Evolutionary conservation across 2,329 filamentous ascomycete genomes (phyloP).

Genomic region (Aspergillus viridinutans): DNA sequence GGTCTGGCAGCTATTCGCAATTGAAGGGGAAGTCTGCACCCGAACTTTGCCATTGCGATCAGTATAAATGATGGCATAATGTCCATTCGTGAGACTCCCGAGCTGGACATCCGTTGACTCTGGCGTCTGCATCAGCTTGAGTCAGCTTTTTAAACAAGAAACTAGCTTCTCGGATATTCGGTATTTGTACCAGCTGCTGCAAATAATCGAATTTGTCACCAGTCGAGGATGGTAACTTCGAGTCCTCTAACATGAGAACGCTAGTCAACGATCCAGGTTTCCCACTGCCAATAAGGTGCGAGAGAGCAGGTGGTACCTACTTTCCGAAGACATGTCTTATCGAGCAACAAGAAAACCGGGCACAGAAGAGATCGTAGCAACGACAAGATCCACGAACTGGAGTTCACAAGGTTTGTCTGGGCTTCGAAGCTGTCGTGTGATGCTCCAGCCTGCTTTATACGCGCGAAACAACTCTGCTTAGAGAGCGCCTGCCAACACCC

Average conservation of each 20-base stretch:
- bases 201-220: neutral
- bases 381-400: slow-evolving; percentile 11
- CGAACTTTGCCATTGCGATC: slow-evolving; percentile 28
- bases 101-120: slow-evolving; percentile 21
- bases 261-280: neutral
- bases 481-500: neutral
- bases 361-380: slow-evolving; percentile 3
- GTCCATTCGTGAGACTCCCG: slow-evolving; percentile 19
- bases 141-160: neutral
- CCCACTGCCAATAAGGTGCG: slow-evolving; percentile 3
- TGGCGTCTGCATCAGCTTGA: slow-evolving; percentile 12
- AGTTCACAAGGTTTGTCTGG: slow-evolving; percentile 8
- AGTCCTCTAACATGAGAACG: neutral
- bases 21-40: slow-evolving; percentile 26
- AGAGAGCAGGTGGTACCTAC: slow-evolving; percentile 9
- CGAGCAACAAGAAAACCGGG: neutral
- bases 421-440: slow-evolving; percentile 3
- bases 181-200: neutral
- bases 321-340: slow-evolving; percentile 10
- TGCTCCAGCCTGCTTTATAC: slow-evolving; percentile 8
- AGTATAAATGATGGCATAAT: slow-evolving; percentile 32
- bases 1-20: slow-evolving; percentile 23
- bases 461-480: neutral
- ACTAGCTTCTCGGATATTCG: neutral
- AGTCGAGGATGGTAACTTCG: neutral